Percentiles rank a stretch among this genome's conserved stretches.
These are phyloP conservation scores for Wickerhamomyces bovis DNA, from an alignment of 805 yeast species.

Conservation along the genomic window DNA sequence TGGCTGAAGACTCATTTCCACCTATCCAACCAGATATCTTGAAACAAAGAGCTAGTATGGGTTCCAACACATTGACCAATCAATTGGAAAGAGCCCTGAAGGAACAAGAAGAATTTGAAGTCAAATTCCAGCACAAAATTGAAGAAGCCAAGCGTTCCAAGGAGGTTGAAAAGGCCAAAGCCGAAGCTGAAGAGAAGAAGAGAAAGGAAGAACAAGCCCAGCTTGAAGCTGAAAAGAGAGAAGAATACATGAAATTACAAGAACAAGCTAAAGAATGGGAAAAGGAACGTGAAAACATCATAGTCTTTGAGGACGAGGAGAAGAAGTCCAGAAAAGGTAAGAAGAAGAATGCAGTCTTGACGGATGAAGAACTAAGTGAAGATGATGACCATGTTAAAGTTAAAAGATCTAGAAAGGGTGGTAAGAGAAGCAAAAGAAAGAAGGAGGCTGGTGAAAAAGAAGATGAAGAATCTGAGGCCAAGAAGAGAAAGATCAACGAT, in stretches of 20 bases:
- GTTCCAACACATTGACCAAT: constrained; percentile 64
- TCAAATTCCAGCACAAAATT: constrained; percentile 50
- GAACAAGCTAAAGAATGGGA: constrained; percentile 55
- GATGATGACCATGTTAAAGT: constrained; percentile 20
- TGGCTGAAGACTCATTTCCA: constrained; percentile 55
- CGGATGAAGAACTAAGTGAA: constrained; percentile 37
- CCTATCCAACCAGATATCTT: constrained; percentile 79
- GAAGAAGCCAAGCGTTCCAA: constrained; percentile 62
- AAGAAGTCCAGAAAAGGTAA: constrained; percentile 29
- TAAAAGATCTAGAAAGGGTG: constrained; percentile 14
- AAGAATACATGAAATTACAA: constrained; percentile 43
- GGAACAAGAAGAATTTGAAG: constrained; percentile 68
- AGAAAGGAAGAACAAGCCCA: constrained; percentile 43
- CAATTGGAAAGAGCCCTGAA: constrained; percentile 64
- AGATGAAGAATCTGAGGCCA: constrained; percentile 21
- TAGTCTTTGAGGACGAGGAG: constrained; percentile 33
- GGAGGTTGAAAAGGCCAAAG: constrained; percentile 40
- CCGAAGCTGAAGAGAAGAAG: constrained; percentile 42
- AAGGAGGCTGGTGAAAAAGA: constrained; percentile 30
- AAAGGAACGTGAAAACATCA: constrained; percentile 38
- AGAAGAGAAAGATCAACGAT: constrained; percentile 23
- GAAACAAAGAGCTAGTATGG: constrained; percentile 81
- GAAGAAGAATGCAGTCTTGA: constrained; percentile 38
- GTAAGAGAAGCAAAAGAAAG: constrained; percentile 18
- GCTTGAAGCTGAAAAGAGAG: constrained; percentile 33